These are phyloP conservation scores for Mycena vitilis DNA, from an alignment of 768 basidiomycete species.

Conservation along the genomic window DNA sequence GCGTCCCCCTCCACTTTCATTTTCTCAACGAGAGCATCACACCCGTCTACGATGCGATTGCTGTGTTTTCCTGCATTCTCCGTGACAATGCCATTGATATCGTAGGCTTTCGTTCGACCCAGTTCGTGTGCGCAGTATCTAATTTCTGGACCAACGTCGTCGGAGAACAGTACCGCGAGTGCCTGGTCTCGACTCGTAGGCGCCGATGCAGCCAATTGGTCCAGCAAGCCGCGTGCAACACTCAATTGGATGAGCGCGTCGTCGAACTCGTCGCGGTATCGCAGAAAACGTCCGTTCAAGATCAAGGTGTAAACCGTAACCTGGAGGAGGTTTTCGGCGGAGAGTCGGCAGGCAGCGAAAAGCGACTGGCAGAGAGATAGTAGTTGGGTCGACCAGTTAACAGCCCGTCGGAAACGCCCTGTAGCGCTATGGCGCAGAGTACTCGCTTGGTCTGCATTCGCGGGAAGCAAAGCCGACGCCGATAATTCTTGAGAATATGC, in stretches of 20 bases:
- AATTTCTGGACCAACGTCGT: slow-evolving; percentile 92
- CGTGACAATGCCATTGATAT: slow-evolving; percentile 78
- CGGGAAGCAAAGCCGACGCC: slow-evolving; percentile 60
- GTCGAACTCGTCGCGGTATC: slow-evolving; percentile 80
- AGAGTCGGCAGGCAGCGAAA: slow-evolving; percentile 63
- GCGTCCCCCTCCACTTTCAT: slow-evolving; percentile 59
- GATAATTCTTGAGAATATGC: slow-evolving; percentile 87
- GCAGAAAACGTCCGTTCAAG: slow-evolving; percentile 84
- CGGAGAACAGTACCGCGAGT: slow-evolving; percentile 83
- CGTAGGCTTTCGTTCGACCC: slow-evolving; percentile 82
- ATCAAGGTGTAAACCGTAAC: slow-evolving; percentile 82
- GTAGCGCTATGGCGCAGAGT: slow-evolving; percentile 80
- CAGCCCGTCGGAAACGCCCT: slow-evolving; percentile 82
- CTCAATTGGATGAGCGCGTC: slow-evolving; percentile 81
- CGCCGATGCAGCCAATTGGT: slow-evolving; percentile 71
- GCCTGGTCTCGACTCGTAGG: slow-evolving; percentile 88
- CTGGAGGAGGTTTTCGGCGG: slow-evolving; percentile 72
- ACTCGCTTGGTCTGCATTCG: slow-evolving; percentile 62
- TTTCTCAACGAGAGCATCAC: slow-evolving; percentile 62
- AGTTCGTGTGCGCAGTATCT: slow-evolving; percentile 93
- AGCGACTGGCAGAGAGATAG: slow-evolving; percentile 79
- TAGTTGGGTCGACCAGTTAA: slow-evolving; percentile 82
- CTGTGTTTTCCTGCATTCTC: slow-evolving; percentile 70
- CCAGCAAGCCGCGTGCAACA: slow-evolving; percentile 80
- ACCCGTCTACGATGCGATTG: slow-evolving; percentile 72